Evolutionary conservation across 2,329 filamentous ascomycete genomes (phyloP).

Genomic region (Aureobasidium sp.): DNA sequence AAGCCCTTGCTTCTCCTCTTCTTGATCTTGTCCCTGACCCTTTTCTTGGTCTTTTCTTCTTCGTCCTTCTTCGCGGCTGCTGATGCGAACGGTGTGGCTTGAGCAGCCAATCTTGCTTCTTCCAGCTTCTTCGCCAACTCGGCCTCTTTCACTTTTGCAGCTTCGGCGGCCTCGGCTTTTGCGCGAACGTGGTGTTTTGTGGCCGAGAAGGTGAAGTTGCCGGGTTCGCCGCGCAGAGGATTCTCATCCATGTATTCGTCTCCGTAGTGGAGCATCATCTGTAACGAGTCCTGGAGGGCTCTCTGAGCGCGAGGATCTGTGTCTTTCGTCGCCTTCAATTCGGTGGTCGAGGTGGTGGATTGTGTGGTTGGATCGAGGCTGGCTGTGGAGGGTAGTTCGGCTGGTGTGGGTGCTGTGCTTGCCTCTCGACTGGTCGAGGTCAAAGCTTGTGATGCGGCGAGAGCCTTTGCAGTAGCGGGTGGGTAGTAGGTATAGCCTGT

Average conservation of each 20-base stretch:
- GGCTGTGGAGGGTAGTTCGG: background rate
- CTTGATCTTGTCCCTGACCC: conserved; percentile 23
- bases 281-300: conserved; percentile 34
- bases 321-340: background rate
- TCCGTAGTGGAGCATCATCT: conserved; percentile 39
- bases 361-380: background rate
- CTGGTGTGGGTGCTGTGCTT: conserved; percentile 26
- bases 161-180: conserved; percentile 30
- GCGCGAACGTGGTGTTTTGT: conserved; percentile 37
- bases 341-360: background rate
- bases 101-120: conserved; percentile 27
- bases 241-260: conserved; percentile 59
- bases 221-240: conserved; percentile 54
- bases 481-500: conserved; percentile 53
- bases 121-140: conserved; percentile 21
- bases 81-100: conserved; percentile 1
- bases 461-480: conserved; percentile 25
- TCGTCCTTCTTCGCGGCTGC: background rate
- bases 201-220: conserved; percentile 49
- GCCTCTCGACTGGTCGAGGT: conserved; percentile 38
- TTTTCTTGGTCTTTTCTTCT: conserved; percentile 7
- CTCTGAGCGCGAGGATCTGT: conserved; percentile 31
- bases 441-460: conserved; percentile 29
- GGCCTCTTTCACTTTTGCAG: conserved; percentile 23
- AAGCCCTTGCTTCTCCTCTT: conserved; percentile 32